Percentiles rank a stretch among this genome's conserved stretches.
phyloP scores from a whole-genome alignment of 176 grass and related monocot species.

The Olyra latifolia region DNA sequence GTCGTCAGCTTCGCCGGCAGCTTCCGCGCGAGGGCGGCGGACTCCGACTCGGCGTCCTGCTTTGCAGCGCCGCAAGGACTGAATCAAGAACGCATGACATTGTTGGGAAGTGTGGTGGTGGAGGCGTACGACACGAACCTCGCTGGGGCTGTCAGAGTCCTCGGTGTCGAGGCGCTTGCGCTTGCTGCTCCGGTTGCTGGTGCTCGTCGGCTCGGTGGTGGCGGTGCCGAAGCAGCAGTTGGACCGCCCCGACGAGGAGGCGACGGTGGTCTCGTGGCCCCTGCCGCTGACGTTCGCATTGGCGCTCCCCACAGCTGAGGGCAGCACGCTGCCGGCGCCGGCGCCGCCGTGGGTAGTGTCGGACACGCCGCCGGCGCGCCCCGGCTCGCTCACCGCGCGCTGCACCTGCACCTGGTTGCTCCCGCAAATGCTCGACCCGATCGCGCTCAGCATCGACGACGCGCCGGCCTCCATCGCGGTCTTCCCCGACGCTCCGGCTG shows the following conservation, averaged over 20 bases:
- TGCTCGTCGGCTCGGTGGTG: conserved; percentile 51
- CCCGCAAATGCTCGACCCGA: conserved; percentile 72
- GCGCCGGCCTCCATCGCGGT: conserved; percentile 28
- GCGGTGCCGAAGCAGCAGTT: conserved; percentile 50
- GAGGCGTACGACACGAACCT: conserved; percentile 56
- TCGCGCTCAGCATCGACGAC: conserved; percentile 61
- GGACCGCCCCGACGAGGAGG: conserved; percentile 57
- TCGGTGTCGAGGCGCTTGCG: conserved; percentile 77
- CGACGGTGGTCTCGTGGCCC: conserved; percentile 21
- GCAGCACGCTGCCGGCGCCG: conserved; percentile 11
- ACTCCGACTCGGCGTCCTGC: conserved; percentile 74
- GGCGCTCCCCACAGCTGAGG: conserved; percentile 42
- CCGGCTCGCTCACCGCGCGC: conserved; percentile 26
- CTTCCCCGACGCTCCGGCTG: neutral
- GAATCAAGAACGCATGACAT: neutral
- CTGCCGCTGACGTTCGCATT: conserved; percentile 29
- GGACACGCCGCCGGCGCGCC: conserved; percentile 1
- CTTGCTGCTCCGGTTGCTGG: conserved; percentile 65
- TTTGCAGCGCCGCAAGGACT: neutral
- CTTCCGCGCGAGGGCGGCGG: conserved; percentile 43
- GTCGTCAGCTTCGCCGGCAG: conserved; percentile 40
- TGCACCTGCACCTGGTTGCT: conserved; percentile 66
- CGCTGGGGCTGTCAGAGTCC: conserved; percentile 70
- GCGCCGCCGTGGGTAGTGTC: neutral
- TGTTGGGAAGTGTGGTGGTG: too few species aligned